These are phyloP conservation scores for Calonectria pseudoturangicola DNA, from an alignment of 2,329 filamentous ascomycete genomes.

Conservation along the genomic window DNA sequence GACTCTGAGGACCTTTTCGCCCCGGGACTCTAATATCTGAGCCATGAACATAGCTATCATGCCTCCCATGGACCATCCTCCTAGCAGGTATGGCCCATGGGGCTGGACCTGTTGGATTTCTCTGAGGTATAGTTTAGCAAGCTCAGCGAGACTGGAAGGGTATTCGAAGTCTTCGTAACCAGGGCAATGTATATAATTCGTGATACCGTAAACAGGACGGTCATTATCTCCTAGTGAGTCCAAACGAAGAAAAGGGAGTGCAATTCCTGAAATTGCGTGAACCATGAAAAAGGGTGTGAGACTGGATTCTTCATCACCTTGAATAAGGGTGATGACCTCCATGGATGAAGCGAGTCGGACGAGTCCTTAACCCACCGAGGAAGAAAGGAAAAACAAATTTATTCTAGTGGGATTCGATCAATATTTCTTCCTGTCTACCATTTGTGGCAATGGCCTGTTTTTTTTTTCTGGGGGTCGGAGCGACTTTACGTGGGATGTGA, in stretches of 20 bases:
- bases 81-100: constrained; percentile 49
- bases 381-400: constrained; percentile 11
- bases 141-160: constrained; percentile 43
- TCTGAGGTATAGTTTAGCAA: constrained; percentile 48
- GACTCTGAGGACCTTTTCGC: constrained; percentile 47
- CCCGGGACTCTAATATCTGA: constrained; percentile 41
- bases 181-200: constrained; percentile 47
- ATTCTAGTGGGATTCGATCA: constrained; percentile 8
- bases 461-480: constrained; percentile 31
- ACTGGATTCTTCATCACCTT: constrained; percentile 45
- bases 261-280: constrained; percentile 50
- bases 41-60: constrained; percentile 54
- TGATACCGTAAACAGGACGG: constrained; percentile 51
- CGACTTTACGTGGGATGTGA: constrained; percentile 33
- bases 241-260: constrained; percentile 49
- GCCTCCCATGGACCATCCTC: constrained; percentile 53
- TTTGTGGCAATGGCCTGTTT: neutral
- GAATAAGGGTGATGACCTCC: constrained; percentile 50
- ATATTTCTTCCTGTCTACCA: constrained; percentile 12
- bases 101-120: constrained; percentile 47
- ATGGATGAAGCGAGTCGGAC: constrained; percentile 35
- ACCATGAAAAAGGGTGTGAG: constrained; percentile 50
- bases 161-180: constrained; percentile 44
- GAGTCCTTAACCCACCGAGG: constrained; percentile 28
- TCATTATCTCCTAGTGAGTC: constrained; percentile 46